phyloP scores from a whole-genome alignment of 768 basidiomycete species.

The Cystoderma amianthinum region DNA sequence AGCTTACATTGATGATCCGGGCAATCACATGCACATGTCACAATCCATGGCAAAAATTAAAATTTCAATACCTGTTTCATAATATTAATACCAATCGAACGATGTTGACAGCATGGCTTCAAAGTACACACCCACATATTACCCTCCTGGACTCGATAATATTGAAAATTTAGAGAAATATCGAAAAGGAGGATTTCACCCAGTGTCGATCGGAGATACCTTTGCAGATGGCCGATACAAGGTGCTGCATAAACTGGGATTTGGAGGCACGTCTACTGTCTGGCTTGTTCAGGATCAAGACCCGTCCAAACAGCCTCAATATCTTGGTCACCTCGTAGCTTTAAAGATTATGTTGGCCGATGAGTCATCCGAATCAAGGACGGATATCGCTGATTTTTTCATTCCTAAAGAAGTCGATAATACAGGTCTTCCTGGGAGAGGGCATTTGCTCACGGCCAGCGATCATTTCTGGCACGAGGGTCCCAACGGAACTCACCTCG shows the following conservation, averaged over 20 bases:
- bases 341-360: neutral
- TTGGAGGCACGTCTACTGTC: neutral
- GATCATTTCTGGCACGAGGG: conserved; percentile 8
- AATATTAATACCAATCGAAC: too few species aligned
- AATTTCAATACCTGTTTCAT: too few species aligned
- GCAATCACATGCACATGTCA: too few species aligned
- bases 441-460: neutral
- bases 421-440: neutral
- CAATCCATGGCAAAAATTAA: too few species aligned
- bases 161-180: neutral
- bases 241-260: neutral
- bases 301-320: too few species aligned
- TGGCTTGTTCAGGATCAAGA: neutral
- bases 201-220: neutral
- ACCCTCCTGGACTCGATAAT: neutral
- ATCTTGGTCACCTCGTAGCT: neutral
- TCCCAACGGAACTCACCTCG: conserved; percentile 45
- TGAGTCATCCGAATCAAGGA: neutral
- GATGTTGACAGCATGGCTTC: too few species aligned
- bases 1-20: too few species aligned
- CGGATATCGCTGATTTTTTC: neutral
- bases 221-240: neutral
- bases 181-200: neutral
- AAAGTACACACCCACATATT: too few species aligned
- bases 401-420: neutral